Conservation (phyloP, 768 basidiomycete genomes). For the Lactarius tabidus region DNA sequence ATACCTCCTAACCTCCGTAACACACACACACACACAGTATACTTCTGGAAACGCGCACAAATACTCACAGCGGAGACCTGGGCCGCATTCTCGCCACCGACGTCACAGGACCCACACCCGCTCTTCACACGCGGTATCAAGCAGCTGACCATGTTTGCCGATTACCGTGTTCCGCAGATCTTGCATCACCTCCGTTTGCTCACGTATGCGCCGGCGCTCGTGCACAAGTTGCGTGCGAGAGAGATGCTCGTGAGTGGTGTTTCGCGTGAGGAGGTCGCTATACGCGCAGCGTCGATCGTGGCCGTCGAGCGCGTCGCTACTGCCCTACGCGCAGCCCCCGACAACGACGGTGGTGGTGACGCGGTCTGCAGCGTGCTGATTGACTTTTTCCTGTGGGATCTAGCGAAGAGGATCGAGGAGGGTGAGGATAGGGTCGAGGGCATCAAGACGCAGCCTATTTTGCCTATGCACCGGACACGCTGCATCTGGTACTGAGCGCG, state of each 20-base stretch:
- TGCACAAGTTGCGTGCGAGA: conserved; percentile 45
- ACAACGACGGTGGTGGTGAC: conserved; percentile 15
- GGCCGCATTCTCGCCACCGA: conserved; percentile 74
- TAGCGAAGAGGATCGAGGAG: conserved; percentile 69
- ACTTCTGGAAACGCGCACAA: conserved; percentile 87
- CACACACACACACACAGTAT: conserved; percentile 46
- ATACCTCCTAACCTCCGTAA: background rate
- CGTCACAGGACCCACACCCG: conserved; percentile 47
- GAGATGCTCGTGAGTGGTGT: conserved; percentile 49
- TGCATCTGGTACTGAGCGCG: conserved; percentile 76
- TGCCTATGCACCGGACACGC: conserved; percentile 74
- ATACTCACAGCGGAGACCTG: conserved; percentile 89
- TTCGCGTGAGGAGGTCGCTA: conserved; percentile 62
- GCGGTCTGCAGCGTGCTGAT: conserved; percentile 72
- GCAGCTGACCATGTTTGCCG: conserved; percentile 88
- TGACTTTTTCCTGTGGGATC: conserved; percentile 90
- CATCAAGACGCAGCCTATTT: conserved; percentile 47
- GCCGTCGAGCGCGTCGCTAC: conserved; percentile 72
- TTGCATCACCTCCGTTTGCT: conserved; percentile 79
- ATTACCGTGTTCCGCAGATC: conserved; percentile 90
- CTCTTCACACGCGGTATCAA: conserved; percentile 66
- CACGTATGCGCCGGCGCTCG: conserved; percentile 60
- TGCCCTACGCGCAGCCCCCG: conserved; percentile 33
- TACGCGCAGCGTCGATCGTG: conserved; percentile 76
- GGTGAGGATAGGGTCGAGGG: conserved; percentile 59